Percentiles rank a stretch among this genome's conserved stretches.
These are phyloP conservation scores for Hortaea werneckii DNA, from an alignment of 2,329 filamentous ascomycete species.

Conservation along the genomic window DNA sequence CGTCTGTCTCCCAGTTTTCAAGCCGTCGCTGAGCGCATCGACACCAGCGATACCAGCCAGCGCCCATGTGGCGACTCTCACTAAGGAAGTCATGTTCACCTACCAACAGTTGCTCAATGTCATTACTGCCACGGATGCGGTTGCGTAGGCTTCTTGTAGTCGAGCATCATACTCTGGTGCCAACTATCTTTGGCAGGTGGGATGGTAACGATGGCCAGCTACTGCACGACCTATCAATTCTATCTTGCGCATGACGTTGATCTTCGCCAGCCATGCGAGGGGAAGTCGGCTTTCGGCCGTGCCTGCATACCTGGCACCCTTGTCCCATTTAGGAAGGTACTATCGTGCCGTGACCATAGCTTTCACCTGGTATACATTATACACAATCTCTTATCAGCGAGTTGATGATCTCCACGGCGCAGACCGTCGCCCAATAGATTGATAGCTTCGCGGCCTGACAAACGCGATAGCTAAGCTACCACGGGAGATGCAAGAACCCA, in stretches of 20 bases:
- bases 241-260: no score
- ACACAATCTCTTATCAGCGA: not conserved
- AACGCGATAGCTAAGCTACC: not conserved
- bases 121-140: no score
- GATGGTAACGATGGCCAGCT: not conserved
- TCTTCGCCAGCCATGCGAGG: no score
- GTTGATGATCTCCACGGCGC: not conserved
- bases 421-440: not conserved
- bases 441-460: not conserved
- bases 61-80: not conserved
- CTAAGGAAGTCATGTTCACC: not conserved
- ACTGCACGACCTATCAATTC: not conserved
- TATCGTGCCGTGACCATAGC: not conserved
- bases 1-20: not conserved
- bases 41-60: not conserved
- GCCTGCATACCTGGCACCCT: not conserved
- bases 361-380: not conserved
- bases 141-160: no score
- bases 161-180: no score
- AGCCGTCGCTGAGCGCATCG: not conserved
- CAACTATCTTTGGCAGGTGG: no score
- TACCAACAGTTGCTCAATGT: no score
- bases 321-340: not conserved
- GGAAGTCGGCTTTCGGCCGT: not conserved
- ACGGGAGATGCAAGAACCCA: not conserved